Conservation (phyloP, 2,329 filamentous ascomycete genomes). For the Claviceps africana region DNA sequence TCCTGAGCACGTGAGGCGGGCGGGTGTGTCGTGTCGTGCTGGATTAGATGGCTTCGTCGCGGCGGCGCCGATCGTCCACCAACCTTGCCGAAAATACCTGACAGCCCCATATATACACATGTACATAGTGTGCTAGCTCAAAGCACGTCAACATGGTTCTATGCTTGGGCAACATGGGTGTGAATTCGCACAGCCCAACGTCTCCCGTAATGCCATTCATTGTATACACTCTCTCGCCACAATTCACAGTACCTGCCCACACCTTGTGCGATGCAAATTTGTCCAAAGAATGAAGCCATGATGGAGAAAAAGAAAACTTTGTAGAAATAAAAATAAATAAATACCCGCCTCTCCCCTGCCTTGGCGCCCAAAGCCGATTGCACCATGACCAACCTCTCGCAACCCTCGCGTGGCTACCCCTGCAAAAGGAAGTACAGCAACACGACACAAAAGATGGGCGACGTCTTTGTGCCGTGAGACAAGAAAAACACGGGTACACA, state of each 20-base stretch:
- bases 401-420: background rate
- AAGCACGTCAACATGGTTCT: no score
- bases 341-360: background rate
- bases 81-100: no score
- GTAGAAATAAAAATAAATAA: background rate
- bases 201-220: background rate
- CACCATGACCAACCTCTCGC: background rate
- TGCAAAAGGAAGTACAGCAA: background rate
- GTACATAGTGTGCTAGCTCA: no score
- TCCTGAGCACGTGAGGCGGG: no score
- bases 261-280: background rate
- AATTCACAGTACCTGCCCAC: background rate
- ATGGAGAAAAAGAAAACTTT: background rate
- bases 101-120: no score
- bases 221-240: background rate
- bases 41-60: background rate
- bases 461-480: constrained; percentile 16
- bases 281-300: background rate
- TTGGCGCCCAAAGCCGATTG: background rate
- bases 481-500: constrained; percentile 7
- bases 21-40: background rate
- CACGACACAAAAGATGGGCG: constrained; percentile 2
- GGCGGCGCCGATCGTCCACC: no score
- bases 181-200: no score
- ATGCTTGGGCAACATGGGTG: no score